phyloP scores from a whole-genome alignment of 495 filamentous ascomycete species.

The Entonaema liquescens region DNA sequence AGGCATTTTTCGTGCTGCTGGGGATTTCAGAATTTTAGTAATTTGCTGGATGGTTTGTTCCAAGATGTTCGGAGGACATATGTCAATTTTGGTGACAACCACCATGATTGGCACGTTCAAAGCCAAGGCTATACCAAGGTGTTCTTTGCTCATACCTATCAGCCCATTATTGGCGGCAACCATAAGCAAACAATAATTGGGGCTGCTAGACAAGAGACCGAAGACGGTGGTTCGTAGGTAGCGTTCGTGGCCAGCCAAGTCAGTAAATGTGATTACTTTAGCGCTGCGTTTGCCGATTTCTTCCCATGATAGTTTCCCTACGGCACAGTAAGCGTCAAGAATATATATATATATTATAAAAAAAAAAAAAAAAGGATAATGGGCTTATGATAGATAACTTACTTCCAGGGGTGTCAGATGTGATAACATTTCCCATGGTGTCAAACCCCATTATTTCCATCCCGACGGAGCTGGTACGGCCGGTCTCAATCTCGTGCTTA shows the following conservation, averaged over 20 bases:
- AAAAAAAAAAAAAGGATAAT: neutral
- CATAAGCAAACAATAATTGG: slow-evolving; percentile 98
- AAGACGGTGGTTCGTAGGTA: slow-evolving; percentile 98
- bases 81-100: slow-evolving; percentile 98
- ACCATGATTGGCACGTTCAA: slow-evolving; percentile 98
- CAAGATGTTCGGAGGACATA: slow-evolving; percentile 94
- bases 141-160: slow-evolving; percentile 98
- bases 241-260: slow-evolving; percentile 93
- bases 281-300: slow-evolving; percentile 95
- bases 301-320: slow-evolving; percentile 83
- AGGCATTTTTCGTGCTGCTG: slow-evolving; percentile 95
- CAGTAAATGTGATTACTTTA: slow-evolving; percentile 97
- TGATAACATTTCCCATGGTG: slow-evolving; percentile 82
- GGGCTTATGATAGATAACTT: slow-evolving; percentile 50
- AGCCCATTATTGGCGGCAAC: slow-evolving; percentile 98
- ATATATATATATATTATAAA: no score
- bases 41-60: slow-evolving; percentile 94
- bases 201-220: slow-evolving; percentile 90
- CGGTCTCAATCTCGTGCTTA: slow-evolving; percentile 96
- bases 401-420: slow-evolving; percentile 80
- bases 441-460: slow-evolving; percentile 99
- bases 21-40: slow-evolving; percentile 89
- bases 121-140: slow-evolving; percentile 92
- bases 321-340: neutral
- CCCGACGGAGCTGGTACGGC: slow-evolving; percentile 93